Percentiles rank a stretch among this genome's conserved stretches.
Conservation (phyloP, 1,139 yeast species). For the Kluyveromyces marxianus region DNA sequence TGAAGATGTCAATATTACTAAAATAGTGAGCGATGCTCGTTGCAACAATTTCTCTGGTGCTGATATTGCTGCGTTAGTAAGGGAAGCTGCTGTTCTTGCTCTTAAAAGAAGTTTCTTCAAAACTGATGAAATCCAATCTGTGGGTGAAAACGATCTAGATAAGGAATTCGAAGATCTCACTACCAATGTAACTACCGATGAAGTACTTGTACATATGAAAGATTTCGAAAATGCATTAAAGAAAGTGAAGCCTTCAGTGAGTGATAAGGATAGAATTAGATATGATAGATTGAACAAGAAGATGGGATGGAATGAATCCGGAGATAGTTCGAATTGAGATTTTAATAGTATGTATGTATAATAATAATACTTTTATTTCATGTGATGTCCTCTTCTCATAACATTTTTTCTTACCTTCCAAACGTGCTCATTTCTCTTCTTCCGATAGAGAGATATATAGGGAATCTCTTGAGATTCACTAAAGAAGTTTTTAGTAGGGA, state of each 20-base stretch:
- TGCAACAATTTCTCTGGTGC: slow-evolving; percentile 94
- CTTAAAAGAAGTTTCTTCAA: slow-evolving; percentile 61
- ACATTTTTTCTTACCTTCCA: slow-evolving; percentile 60
- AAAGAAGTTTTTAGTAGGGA: slow-evolving; percentile 23
- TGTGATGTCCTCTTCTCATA: slow-evolving; percentile 41
- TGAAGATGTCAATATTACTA: slow-evolving; percentile 49
- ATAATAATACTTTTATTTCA: slow-evolving; percentile 10
- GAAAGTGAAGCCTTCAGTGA: slow-evolving; percentile 82
- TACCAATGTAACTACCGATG: slow-evolving; percentile 32
- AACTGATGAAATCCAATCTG: slow-evolving; percentile 27
- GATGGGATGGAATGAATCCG: slow-evolving; percentile 46
- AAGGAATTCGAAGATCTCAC: slow-evolving; percentile 42
- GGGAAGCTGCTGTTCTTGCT: slow-evolving; percentile 90
- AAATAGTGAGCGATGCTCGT: slow-evolving; percentile 65
- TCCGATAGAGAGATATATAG: slow-evolving; percentile 42
- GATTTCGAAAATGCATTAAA: slow-evolving; percentile 70
- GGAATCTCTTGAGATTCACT: slow-evolving; percentile 33
- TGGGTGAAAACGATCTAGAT: slow-evolving; percentile 34
- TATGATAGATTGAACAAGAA: slow-evolving; percentile 58
- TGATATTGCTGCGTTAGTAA: slow-evolving; percentile 80
- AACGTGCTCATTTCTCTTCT: slow-evolving; percentile 44
- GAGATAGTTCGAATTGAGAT: neutral
- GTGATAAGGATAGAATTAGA: slow-evolving; percentile 72
- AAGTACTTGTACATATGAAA: slow-evolving; percentile 47
- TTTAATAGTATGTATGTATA: neutral